These are phyloP conservation scores for Wickerhamiella lipophila DNA, from an alignment of 805 yeast species.

Conservation along the genomic window DNA sequence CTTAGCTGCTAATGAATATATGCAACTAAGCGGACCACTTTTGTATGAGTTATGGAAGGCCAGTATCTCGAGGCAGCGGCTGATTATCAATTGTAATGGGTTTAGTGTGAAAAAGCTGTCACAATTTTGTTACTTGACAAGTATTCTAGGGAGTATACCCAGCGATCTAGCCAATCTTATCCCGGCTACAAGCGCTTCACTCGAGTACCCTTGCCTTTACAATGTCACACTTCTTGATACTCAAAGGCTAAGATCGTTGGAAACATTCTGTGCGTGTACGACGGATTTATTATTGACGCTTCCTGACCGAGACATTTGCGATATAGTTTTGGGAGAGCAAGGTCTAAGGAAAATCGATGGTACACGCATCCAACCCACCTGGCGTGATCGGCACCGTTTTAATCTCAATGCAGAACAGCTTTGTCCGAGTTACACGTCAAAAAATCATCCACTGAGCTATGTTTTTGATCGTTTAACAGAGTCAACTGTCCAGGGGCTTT, in stretches of 20 bases:
- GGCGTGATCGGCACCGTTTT: constrained; percentile 23
- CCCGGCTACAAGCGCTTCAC: constrained; percentile 22
- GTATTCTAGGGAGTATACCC: constrained; percentile 53
- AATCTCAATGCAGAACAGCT: not conserved
- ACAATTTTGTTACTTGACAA: constrained; percentile 44
- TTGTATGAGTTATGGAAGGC: constrained; percentile 53
- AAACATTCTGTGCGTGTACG: constrained; percentile 47
- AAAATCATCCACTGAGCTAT: not conserved
- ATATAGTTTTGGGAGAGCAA: constrained; percentile 13
- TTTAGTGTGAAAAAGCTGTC: constrained; percentile 17
- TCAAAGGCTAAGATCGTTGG: constrained; percentile 26
- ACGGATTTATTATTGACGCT: constrained; percentile 49
- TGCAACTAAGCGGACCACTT: constrained; percentile 49
- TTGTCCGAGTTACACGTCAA: not conserved
- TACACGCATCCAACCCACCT: constrained; percentile 18
- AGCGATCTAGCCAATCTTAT: constrained; percentile 35
- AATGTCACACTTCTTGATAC: constrained; percentile 51
- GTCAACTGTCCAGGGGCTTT: constrained; percentile 35
- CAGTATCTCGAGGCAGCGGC: constrained; percentile 43
- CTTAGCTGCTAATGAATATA: constrained; percentile 30
- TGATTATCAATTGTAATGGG: constrained; percentile 31
- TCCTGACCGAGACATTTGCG: constrained; percentile 20
- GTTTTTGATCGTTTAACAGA: constrained; percentile 18
- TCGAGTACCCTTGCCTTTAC: constrained; percentile 31
- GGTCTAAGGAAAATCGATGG: constrained; percentile 10